Percentiles rank a stretch among this genome's conserved stretches.
Conservation (phyloP, 371 early-diverging fungal species). For the Polyrhizophydium stewartii region DNA sequence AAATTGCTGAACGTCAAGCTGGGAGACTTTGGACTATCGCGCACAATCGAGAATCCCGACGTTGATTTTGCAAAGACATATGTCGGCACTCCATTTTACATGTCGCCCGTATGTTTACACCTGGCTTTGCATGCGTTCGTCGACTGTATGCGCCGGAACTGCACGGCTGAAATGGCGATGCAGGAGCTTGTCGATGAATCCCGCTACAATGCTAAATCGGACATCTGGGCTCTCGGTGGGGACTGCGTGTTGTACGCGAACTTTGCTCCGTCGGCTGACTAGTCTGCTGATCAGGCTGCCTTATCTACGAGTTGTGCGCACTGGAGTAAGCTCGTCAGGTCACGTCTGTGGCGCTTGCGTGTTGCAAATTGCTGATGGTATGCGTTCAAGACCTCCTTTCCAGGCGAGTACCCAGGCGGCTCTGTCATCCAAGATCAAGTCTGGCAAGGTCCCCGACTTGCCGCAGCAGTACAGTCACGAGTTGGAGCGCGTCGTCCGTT, state of each 20-base stretch:
- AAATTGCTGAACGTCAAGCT: slow-evolving; percentile 58
- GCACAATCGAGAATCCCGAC: slow-evolving; percentile 49
- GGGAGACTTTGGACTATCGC: slow-evolving; percentile 68
- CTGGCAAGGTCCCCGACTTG: slow-evolving; percentile 43
- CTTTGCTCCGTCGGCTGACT: background rate
- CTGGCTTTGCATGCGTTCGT: background rate
- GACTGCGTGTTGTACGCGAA: background rate
- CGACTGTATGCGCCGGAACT: background rate
- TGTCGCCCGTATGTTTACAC: slow-evolving; percentile 57
- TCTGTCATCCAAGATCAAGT: slow-evolving; percentile 48
- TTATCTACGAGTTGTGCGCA: slow-evolving; percentile 65
- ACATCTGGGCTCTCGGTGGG: slow-evolving; percentile 63
- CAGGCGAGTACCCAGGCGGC: slow-evolving; percentile 52
- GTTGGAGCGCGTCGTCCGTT: slow-evolving; percentile 34
- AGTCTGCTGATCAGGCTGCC: slow-evolving; percentile 41
- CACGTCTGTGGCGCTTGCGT: background rate
- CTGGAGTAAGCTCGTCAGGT: slow-evolving; percentile 45
- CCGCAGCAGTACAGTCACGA: slow-evolving; percentile 52
- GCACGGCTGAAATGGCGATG: background rate
- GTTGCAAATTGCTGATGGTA: background rate
- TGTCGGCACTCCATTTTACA: slow-evolving; percentile 73
- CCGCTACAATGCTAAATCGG: slow-evolving; percentile 59
- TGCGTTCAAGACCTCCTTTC: slow-evolving; percentile 56
- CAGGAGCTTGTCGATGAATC: slow-evolving; percentile 61
- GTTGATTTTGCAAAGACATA: slow-evolving; percentile 61